Evolutionary conservation across 371 early-diverging fungal genomes (phyloP).

Genomic region (Mortierella sp.): DNA sequence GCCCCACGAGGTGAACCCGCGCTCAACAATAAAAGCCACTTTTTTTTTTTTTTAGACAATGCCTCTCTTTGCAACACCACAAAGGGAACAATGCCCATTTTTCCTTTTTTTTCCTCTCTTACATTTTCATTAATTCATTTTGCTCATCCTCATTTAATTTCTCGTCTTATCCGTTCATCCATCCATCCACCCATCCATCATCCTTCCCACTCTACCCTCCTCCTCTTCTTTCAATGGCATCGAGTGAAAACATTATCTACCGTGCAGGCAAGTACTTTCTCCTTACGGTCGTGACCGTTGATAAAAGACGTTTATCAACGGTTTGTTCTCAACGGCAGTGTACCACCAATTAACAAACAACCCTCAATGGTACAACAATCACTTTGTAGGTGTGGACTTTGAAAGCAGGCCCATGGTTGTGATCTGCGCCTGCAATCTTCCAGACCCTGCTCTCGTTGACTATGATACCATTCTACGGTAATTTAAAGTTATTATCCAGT

Average conservation of each 20-base stretch:
- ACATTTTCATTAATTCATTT: background rate
- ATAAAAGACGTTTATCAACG: background rate
- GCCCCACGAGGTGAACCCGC: conserved; percentile 3
- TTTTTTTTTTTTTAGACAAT: background rate
- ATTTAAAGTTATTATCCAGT: background rate
- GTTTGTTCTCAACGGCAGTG: background rate
- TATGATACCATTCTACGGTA: conserved; percentile 87
- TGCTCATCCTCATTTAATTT: background rate
- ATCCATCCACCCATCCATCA: conserved; percentile 5
- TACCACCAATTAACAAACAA: background rate
- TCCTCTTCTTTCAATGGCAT: conserved; percentile 36
- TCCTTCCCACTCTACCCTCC: background rate
- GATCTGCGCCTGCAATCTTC: conserved; percentile 85
- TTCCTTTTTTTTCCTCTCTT: background rate
- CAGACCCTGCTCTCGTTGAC: conserved; percentile 78
- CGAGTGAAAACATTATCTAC: conserved; percentile 61
- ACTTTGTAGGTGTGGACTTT: conserved; percentile 79
- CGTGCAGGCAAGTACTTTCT: conserved; percentile 57
- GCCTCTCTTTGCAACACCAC: too few species aligned
- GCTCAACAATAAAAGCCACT: conserved; percentile 5
- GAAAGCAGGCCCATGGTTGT: conserved; percentile 86
- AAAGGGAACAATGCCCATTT: background rate
- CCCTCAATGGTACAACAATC: background rate
- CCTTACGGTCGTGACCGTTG: background rate
- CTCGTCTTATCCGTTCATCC: background rate